Conservation (phyloP, 768 basidiomycete genomes). For the Clathrus columnatus region DNA sequence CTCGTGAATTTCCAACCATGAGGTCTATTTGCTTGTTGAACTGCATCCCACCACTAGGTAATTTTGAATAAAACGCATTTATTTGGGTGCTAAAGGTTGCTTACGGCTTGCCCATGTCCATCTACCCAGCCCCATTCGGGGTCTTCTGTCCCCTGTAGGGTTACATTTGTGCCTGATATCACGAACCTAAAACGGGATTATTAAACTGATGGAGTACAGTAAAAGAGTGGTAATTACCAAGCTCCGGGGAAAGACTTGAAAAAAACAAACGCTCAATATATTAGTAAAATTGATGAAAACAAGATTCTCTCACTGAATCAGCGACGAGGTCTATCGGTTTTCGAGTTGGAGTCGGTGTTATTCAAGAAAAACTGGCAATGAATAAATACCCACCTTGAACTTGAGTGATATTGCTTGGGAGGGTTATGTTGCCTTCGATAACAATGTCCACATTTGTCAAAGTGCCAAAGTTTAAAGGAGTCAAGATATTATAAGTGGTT, state of each 20-base stretch:
- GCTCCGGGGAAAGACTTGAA: slow-evolving; percentile 3
- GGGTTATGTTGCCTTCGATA: slow-evolving; percentile 50
- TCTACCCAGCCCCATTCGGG: slow-evolving; percentile 60
- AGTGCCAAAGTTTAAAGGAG: slow-evolving; percentile 45
- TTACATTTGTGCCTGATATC: slow-evolving; percentile 49
- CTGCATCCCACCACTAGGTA: slow-evolving; percentile 50
- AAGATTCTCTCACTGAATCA: slow-evolving; percentile 7
- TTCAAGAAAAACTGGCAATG: neutral
- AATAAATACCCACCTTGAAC: slow-evolving; percentile 33
- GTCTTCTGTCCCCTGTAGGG: slow-evolving; percentile 44
- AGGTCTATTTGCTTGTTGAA: slow-evolving; percentile 44
- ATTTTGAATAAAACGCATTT: neutral
- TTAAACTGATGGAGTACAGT: neutral
- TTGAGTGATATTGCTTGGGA: slow-evolving; percentile 41
- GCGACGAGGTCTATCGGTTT: slow-evolving; percentile 7
- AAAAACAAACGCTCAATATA: slow-evolving; percentile 4
- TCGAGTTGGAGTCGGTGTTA: neutral
- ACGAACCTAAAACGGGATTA: slow-evolving; percentile 33
- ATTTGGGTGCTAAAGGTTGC: neutral
- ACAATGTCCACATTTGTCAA: slow-evolving; percentile 49
- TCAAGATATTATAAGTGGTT: slow-evolving; percentile 52
- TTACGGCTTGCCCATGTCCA: slow-evolving; percentile 40
- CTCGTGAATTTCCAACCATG: slow-evolving; percentile 47
- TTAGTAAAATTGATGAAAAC: neutral
- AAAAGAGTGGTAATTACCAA: neutral